Conservation (phyloP, 306 rosid genomes). For the apple (Malus domestica) region DNA sequence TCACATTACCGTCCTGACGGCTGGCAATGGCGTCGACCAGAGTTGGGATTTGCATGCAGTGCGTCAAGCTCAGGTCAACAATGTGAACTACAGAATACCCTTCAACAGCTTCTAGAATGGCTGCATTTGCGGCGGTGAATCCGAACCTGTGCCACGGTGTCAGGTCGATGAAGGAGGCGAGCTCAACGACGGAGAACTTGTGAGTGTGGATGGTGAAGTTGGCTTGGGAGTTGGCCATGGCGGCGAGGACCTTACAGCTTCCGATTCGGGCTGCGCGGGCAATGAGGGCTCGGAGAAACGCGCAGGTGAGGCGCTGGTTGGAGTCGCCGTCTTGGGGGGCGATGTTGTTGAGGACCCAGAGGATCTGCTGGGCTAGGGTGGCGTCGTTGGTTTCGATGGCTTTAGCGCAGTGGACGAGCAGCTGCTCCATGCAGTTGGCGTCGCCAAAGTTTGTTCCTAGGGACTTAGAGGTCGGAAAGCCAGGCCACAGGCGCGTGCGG, state of each 20-base stretch:
- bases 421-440: slow-evolving; percentile 84
- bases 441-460: slow-evolving; percentile 49
- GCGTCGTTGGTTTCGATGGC: slow-evolving; percentile 81
- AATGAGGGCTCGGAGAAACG: slow-evolving; percentile 73
- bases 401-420: slow-evolving; percentile 81
- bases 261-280: slow-evolving; percentile 61
- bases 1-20: slow-evolving; percentile 38
- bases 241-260: slow-evolving; percentile 47
- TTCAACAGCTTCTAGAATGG: slow-evolving; percentile 65
- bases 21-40: slow-evolving; percentile 70
- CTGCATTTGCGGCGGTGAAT: slow-evolving; percentile 72
- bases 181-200: slow-evolving; percentile 66
- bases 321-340: slow-evolving; percentile 85
- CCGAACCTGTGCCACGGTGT: slow-evolving; percentile 96
- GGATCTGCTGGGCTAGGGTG: slow-evolving; percentile 78
- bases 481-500: slow-evolving; percentile 61
- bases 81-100: slow-evolving; percentile 66
- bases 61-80: slow-evolving; percentile 69
- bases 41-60: slow-evolving; percentile 98
- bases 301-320: slow-evolving; percentile 71
- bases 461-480: slow-evolving; percentile 57
- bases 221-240: slow-evolving; percentile 22
- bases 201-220: slow-evolving; percentile 35
- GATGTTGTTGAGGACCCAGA: slow-evolving; percentile 91
- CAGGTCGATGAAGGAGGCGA: slow-evolving; percentile 77